Percentiles rank a stretch among this genome's conserved stretches.
These are phyloP conservation scores for Biscogniauxia mediterranea DNA, from an alignment of 2,329 filamentous ascomycete species.

Conservation along the genomic window DNA sequence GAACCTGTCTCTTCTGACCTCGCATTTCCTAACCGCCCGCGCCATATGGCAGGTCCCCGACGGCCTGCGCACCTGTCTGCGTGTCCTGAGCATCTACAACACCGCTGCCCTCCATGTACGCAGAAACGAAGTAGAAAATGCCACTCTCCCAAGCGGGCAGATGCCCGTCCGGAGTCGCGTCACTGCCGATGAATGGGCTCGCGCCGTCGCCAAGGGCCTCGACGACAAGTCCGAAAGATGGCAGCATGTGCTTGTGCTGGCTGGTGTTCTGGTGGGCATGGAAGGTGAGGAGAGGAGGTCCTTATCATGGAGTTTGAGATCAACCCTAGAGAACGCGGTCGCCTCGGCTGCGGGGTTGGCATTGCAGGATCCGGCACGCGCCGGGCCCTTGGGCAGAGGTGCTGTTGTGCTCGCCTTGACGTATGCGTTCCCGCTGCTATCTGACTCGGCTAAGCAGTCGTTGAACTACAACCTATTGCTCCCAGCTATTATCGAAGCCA, in stretches of 20 bases:
- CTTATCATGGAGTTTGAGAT: slow-evolving; percentile 62
- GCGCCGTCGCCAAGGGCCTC: slow-evolving; percentile 55
- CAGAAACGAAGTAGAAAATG: slow-evolving; percentile 45
- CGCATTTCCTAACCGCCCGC: slow-evolving; percentile 68
- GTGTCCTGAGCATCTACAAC: slow-evolving; percentile 70
- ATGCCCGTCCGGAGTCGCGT: slow-evolving; percentile 42
- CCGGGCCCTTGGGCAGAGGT: slow-evolving; percentile 41
- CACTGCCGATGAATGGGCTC: slow-evolving; percentile 52
- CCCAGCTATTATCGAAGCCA: slow-evolving; percentile 65
- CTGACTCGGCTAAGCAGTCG: slow-evolving; percentile 54
- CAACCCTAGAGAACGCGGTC: slow-evolving; percentile 69
- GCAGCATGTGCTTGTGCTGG: slow-evolving; percentile 80
- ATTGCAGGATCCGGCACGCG: slow-evolving; percentile 47
- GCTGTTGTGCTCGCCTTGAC: slow-evolving; percentile 71
- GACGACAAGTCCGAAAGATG: slow-evolving; percentile 65
- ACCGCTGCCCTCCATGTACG: slow-evolving; percentile 58
- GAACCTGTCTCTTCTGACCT: slow-evolving; percentile 70
- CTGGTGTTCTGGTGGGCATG: slow-evolving; percentile 75
- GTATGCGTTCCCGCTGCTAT: slow-evolving; percentile 72
- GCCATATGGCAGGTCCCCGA: slow-evolving; percentile 66
- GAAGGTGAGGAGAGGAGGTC: slow-evolving; percentile 61
- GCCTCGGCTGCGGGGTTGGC: slow-evolving; percentile 76
- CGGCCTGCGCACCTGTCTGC: slow-evolving; percentile 60
- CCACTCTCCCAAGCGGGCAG: slow-evolving; percentile 25
- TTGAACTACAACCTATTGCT: slow-evolving; percentile 70